Percentiles rank a stretch among this genome's conserved stretches.
phyloP scores from a whole-genome alignment of 2,329 filamentous ascomycete genomes.

The Verticillium albo-atrum region DNA sequence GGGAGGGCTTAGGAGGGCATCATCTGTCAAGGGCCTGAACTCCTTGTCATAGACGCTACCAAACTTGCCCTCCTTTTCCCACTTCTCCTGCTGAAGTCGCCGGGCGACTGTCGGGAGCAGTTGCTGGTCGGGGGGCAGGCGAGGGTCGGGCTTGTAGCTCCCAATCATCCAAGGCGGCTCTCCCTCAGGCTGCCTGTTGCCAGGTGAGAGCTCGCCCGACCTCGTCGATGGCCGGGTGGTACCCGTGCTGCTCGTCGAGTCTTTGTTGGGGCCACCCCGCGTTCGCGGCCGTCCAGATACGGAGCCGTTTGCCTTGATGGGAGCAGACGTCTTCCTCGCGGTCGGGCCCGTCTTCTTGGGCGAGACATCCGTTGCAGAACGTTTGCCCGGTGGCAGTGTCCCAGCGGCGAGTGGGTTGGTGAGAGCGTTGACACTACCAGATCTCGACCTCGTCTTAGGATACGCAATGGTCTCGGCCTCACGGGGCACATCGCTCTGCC shows the following conservation, averaged over 20 bases:
- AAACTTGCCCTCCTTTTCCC: conserved; percentile 87
- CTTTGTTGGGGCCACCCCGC: conserved; percentile 50
- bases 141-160: conserved; percentile 93
- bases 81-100: conserved; percentile 87
- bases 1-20: conserved; percentile 44
- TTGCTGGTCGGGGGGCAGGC: conserved; percentile 90
- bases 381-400: conserved; percentile 28
- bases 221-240: conserved; percentile 59
- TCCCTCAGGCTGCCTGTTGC: conserved; percentile 72
- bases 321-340: conserved; percentile 40
- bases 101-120: conserved; percentile 91
- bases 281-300: conserved; percentile 55
- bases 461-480: conserved; percentile 54
- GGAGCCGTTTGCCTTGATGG: conserved; percentile 33
- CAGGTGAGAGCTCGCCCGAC: conserved; percentile 48
- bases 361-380: conserved; percentile 44
- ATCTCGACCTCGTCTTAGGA: conserved; percentile 63
- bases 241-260: conserved; percentile 36
- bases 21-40: conserved; percentile 76
- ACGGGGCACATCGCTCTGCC: conserved; percentile 46
- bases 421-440: conserved; percentile 60
- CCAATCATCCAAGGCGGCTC: conserved; percentile 94
- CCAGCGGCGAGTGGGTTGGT: conserved; percentile 35
- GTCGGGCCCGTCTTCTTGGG: conserved; percentile 43
- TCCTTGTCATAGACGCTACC: conserved; percentile 83